Percentiles rank a stretch among this genome's conserved stretches.
phyloP scores from a whole-genome alignment of 2,329 filamentous ascomycete species.

The Stylonectria norvegica region DNA sequence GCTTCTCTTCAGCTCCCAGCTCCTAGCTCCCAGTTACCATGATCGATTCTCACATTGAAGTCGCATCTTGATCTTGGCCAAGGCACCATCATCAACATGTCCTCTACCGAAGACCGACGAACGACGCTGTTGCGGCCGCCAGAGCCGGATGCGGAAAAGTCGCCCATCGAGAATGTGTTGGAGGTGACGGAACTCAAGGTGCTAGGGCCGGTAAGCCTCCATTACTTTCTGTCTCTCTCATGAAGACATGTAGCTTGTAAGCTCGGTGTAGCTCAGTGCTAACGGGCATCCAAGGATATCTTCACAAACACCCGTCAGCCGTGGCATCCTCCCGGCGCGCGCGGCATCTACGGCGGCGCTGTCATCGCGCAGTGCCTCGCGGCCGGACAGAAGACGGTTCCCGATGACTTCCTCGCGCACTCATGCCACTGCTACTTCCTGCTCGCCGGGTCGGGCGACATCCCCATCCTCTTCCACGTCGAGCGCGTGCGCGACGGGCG shows the following conservation, averaged over 20 bases:
- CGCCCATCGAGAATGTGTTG: constrained; percentile 83
- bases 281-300: constrained; percentile 69
- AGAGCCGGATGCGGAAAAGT: constrained; percentile 66
- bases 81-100: too few species aligned
- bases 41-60: too few species aligned
- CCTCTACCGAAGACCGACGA: constrained; percentile 29
- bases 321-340: constrained; percentile 88
- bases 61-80: too few species aligned
- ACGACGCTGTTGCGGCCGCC: constrained; percentile 64
- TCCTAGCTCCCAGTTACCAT: too few species aligned
- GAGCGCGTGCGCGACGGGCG: constrained; percentile 88
- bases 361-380: constrained; percentile 90
- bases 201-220: constrained; percentile 64
- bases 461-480: constrained; percentile 91
- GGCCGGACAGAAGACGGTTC: constrained; percentile 85
- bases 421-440: constrained; percentile 99
- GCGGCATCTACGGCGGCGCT: constrained; percentile 89
- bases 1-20: constrained; percentile 4
- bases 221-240: too few species aligned
- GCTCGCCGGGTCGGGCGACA: constrained; percentile 77
- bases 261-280: constrained; percentile 2
- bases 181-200: constrained; percentile 78
- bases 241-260: not conserved
- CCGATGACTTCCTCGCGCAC: constrained; percentile 76
- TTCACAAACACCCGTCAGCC: constrained; percentile 91